These are phyloP conservation scores for Teunomyces aglyptinius DNA, from an alignment of 805 yeast genomes.

Conservation along the genomic window DNA sequence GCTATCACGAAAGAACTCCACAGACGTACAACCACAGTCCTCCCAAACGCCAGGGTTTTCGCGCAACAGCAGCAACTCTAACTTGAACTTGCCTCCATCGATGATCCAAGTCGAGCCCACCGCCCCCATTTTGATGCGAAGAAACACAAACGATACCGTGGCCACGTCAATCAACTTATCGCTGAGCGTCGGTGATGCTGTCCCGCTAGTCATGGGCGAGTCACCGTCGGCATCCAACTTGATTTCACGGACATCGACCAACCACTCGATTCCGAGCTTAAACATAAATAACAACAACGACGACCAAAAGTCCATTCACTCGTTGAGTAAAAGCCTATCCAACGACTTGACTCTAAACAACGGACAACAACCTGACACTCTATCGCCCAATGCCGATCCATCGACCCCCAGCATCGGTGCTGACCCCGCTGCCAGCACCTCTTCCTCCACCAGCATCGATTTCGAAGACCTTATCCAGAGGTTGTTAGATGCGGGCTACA, in stretches of 20 bases:
- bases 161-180: slow-evolving; percentile 6
- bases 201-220: neutral
- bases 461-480: slow-evolving; percentile 90
- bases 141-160: slow-evolving; percentile 42
- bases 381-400: neutral
- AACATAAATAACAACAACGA: slow-evolving; percentile 4
- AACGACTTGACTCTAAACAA: slow-evolving; percentile 1
- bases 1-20: slow-evolving; percentile 31
- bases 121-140: slow-evolving; percentile 64
- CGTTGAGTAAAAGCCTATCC: slow-evolving; percentile 1
- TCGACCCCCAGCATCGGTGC: neutral
- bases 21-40: slow-evolving; percentile 11
- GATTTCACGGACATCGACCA: slow-evolving; percentile 22
- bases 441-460: slow-evolving; percentile 31
- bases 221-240: slow-evolving; percentile 14
- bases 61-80: slow-evolving; percentile 8
- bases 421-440: neutral
- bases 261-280: slow-evolving; percentile 17
- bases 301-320: neutral
- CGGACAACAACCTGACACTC: neutral
- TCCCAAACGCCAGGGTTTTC: slow-evolving; percentile 1
- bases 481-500: slow-evolving; percentile 91
- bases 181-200: slow-evolving; percentile 9
- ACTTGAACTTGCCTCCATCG: slow-evolving; percentile 54
- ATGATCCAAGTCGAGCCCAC: slow-evolving; percentile 71